phyloP scores from a whole-genome alignment of 1,284 basidiomycete genomes.

The Ustilago hordei region DNA sequence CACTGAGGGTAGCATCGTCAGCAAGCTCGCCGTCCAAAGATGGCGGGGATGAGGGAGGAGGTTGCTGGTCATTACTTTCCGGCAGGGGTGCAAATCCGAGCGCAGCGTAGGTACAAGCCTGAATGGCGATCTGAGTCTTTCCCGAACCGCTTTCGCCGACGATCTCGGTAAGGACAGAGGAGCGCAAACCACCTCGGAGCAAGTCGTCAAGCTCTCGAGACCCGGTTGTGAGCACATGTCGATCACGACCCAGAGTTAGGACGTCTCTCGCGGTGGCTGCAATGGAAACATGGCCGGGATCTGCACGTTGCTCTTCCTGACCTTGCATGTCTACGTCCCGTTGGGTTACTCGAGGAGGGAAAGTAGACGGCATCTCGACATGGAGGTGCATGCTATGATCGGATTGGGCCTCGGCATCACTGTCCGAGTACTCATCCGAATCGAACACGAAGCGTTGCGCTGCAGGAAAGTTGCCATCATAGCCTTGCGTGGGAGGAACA shows the following conservation, averaged over 20 bases:
- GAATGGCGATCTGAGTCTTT: conserved; percentile 60
- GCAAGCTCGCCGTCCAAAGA: neutral
- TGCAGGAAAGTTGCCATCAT: conserved; percentile 46
- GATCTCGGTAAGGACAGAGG: conserved; percentile 52
- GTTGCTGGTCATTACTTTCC: neutral
- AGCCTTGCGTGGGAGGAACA: conserved; percentile 41
- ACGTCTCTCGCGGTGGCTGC: conserved; percentile 15
- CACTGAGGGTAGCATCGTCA: conserved; percentile 11
- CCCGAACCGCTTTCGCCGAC: conserved; percentile 62
- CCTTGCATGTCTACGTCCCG: neutral
- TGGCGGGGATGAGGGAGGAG: neutral
- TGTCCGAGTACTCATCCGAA: conserved; percentile 28
- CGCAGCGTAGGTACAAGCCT: conserved; percentile 48
- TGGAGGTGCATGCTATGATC: conserved; percentile 23
- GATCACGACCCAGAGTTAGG: conserved; percentile 20
- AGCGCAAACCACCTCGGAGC: conserved; percentile 48
- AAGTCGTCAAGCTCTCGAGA: conserved; percentile 40
- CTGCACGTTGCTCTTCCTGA: neutral
- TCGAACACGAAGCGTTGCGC: conserved; percentile 31
- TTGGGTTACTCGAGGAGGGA: neutral
- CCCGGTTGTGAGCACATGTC: conserved; percentile 35
- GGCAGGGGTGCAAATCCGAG: conserved; percentile 33
- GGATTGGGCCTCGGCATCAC: conserved; percentile 1
- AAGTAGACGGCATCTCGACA: conserved; percentile 23
- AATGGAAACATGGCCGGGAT: neutral